Evolutionary conservation across 2,329 filamentous ascomycete species (phyloP).

Genomic region (Pseudonectria buxi): DNA sequence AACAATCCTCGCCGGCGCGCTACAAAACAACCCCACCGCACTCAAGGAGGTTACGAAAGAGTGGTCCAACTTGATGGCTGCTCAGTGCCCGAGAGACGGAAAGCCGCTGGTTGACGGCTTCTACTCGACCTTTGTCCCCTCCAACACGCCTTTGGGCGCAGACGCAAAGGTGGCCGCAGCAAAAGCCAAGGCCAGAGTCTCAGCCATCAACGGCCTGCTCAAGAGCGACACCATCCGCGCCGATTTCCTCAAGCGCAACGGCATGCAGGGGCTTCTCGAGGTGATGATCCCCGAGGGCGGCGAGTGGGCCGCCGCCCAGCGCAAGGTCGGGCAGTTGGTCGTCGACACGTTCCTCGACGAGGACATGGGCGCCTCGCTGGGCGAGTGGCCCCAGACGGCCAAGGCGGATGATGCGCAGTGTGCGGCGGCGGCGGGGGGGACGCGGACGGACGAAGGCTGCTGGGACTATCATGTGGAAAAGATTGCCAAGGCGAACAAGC

Average conservation of each 20-base stretch:
- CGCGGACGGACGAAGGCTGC: slow-evolving; percentile 42
- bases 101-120: slow-evolving; percentile 30
- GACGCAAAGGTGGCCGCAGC: slow-evolving; percentile 20
- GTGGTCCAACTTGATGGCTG: slow-evolving; percentile 38
- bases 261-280: slow-evolving; percentile 48
- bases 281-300: slow-evolving; percentile 42
- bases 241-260: slow-evolving; percentile 48
- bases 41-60: slow-evolving; percentile 42
- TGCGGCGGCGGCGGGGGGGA: slow-evolving; percentile 20
- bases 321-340: slow-evolving; percentile 51
- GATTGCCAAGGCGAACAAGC: slow-evolving; percentile 31
- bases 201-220: slow-evolving; percentile 50
- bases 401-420: slow-evolving; percentile 32
- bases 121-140: slow-evolving; percentile 36
- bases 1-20: slow-evolving; percentile 47
- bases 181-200: slow-evolving; percentile 35
- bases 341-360: slow-evolving; percentile 62
- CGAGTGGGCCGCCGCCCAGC: slow-evolving; percentile 44
- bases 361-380: slow-evolving; percentile 52
- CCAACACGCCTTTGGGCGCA: slow-evolving; percentile 10
- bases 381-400: slow-evolving; percentile 45
- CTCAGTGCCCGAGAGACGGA: slow-evolving; percentile 28
- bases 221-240: slow-evolving; percentile 44
- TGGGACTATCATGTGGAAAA: slow-evolving; percentile 49
- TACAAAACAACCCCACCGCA: slow-evolving; percentile 61